Percentiles rank a stretch among this genome's conserved stretches.
These are phyloP conservation scores for Apostasia shenzhenica DNA, from an alignment of 106 monocot species.

Conservation along the genomic window DNA sequence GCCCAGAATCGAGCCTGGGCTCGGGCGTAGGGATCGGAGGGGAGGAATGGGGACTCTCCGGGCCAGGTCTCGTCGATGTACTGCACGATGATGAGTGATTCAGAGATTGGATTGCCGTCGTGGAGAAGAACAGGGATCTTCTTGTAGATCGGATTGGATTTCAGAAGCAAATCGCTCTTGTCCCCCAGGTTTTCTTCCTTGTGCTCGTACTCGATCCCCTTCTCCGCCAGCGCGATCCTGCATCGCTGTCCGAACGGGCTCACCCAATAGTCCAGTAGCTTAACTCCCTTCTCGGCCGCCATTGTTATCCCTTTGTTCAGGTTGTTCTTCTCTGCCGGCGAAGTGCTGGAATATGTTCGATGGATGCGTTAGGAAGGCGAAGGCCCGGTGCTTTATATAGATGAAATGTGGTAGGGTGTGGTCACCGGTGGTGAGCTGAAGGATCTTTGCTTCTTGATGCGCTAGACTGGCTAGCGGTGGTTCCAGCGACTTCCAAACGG, in stretches of 20 bases:
- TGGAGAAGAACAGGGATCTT: slow-evolving; percentile 56
- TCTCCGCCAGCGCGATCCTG: slow-evolving; percentile 3
- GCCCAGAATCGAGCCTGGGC: slow-evolving; percentile 47
- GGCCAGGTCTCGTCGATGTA: slow-evolving; percentile 34
- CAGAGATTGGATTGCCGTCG: slow-evolving; percentile 36
- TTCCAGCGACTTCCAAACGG: no score
- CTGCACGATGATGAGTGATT: slow-evolving; percentile 42
- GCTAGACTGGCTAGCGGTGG: no score
- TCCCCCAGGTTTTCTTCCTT: slow-evolving; percentile 7
- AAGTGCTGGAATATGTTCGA: no score
- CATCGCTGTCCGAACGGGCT: slow-evolving; percentile 5
- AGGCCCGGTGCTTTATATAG: no score
- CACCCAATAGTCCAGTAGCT: slow-evolving; percentile 7
- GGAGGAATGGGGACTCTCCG: slow-evolving; percentile 10
- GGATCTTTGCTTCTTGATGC: no score
- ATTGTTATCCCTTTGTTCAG: not conserved
- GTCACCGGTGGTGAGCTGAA: no score
- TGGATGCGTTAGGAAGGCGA: no score
- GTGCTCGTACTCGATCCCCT: slow-evolving; percentile 11
- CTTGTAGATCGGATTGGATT: slow-evolving; percentile 52
- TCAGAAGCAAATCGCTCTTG: slow-evolving; percentile 43
- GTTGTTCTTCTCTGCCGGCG: no score
- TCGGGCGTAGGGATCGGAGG: slow-evolving; percentile 25
- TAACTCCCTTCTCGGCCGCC: slow-evolving; percentile 3
- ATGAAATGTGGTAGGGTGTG: no score